Evolutionary conservation across 1,284 basidiomycete species (phyloP), one percentile per base, ranked within the genome.

Genomic region (Ganoderma resinaceum): DNA sequence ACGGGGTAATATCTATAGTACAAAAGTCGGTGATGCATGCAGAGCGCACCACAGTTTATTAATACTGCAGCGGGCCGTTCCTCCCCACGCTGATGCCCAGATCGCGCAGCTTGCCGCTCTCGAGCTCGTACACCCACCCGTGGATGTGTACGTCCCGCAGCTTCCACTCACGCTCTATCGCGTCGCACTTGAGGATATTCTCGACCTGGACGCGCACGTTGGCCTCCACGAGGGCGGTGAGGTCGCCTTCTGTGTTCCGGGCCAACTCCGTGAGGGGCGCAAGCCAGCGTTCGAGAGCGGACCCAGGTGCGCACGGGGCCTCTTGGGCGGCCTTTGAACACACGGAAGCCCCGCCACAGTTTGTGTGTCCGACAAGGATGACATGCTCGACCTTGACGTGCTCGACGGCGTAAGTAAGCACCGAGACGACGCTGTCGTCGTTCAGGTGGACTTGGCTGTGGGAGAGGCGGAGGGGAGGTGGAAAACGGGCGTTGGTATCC

Each of bases 51-150:
- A 11, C 46, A 26, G 52, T 16, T 40, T 57, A 66, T 40, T 57
- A 66, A 60, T 11, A 63, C 65, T 33, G 52, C 65, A 33, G 60
- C 57, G 55, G 69, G 23, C 61, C 53, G 14, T 52, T 37, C 74
- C 68, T 70, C 35, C 69, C 70, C 16, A 72, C 71, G 40, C 66
- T 73, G 62, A 94, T 78, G 26, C 84, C 85, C 67, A 97, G 81
- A 76, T 97, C 95, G 73, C 83, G 83, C 79, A 97, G 80, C 64
- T 82, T 82, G 11, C 95, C 95, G 12, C 84, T 87, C 63, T 83
- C 86, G 67, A 96, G 79, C 65, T 95, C 89, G 78, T 95, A 96
- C 49, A 96, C 87, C 92, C 92, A 95, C 2, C 95, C 95, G 76
- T 97, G 94, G 11, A 96, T 88, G 79, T 82, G 87, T 49, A 96